phyloP scores from a whole-genome alignment of 2,329 filamentous ascomycete genomes.

The Ambrosiella cleistominuta region DNA sequence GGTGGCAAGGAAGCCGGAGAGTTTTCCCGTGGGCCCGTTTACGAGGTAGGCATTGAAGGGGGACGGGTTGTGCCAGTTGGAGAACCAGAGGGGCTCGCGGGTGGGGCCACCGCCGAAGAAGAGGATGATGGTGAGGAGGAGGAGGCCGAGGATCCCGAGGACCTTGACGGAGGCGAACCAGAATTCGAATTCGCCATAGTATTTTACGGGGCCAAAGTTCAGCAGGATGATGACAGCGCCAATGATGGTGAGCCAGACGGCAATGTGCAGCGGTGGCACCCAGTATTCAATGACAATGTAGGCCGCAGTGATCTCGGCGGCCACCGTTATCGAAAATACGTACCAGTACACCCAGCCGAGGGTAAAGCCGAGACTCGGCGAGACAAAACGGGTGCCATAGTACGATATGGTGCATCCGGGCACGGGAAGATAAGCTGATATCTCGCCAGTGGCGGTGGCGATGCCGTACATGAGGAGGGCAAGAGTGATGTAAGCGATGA shows the following conservation, averaged over 20 bases:
- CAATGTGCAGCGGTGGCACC: conserved; percentile 13
- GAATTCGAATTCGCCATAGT: conserved; percentile 25
- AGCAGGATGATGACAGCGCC: conserved; percentile 14
- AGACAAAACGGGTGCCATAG: conserved; percentile 17
- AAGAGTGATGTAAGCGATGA: conserved; percentile 30
- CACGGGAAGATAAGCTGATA: conserved; percentile 17
- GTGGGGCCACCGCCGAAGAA: conserved; percentile 30
- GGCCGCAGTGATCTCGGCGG: conserved; percentile 14
- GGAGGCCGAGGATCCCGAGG: conserved; percentile 31
- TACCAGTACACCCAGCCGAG: conserved; percentile 29
- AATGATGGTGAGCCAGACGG: conserved; percentile 15
- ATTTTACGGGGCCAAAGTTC: neutral
- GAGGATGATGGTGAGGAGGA: conserved; percentile 30
- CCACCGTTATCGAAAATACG: conserved; percentile 10
- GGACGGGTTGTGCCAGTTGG: conserved; percentile 22
- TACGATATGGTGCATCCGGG: conserved; percentile 15
- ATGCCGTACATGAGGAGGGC: conserved; percentile 38
- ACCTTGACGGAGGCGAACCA: conserved; percentile 33
- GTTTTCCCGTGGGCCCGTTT: conserved; percentile 31
- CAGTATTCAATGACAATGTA: conserved; percentile 16
- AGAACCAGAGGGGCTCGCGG: conserved; percentile 27
- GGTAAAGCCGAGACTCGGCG: conserved; percentile 21
- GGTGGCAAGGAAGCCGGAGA: conserved; percentile 33
- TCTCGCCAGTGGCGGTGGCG: conserved; percentile 26
- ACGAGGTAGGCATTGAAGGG: conserved; percentile 20